These are phyloP conservation scores for Termitomyces sp. DNA, from an alignment of 768 basidiomycete genomes.

Conservation along the genomic window DNA sequence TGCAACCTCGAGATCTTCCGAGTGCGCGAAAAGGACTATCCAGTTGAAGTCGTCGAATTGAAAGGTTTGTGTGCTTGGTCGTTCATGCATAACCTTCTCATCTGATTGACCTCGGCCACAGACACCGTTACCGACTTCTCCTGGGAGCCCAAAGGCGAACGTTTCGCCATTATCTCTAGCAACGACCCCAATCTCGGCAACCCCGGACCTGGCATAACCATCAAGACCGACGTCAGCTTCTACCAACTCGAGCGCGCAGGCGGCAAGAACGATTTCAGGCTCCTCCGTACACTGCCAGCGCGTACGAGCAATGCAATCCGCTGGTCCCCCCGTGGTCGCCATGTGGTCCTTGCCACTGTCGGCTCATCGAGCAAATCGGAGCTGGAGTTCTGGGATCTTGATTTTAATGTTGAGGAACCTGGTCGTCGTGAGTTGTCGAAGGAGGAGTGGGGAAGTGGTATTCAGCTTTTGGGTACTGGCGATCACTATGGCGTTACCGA, in stretches of 20 bases:
- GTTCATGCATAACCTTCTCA: neutral
- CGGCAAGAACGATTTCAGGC: slow-evolving; percentile 90
- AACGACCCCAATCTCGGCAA: slow-evolving; percentile 92
- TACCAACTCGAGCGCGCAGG: slow-evolving; percentile 88
- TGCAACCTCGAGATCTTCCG: slow-evolving; percentile 98
- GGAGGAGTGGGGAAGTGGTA: slow-evolving; percentile 82
- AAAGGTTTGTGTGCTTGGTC: slow-evolving; percentile 58
- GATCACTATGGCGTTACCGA: slow-evolving; percentile 99
- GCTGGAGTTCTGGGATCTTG: slow-evolving; percentile 98
- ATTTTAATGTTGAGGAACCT: slow-evolving; percentile 71
- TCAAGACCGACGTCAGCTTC: slow-evolving; percentile 95
- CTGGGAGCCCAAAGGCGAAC: slow-evolving; percentile 97
- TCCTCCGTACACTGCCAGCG: slow-evolving; percentile 74
- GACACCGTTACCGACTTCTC: slow-evolving; percentile 95
- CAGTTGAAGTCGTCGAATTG: slow-evolving; percentile 95
- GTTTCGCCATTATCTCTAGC: slow-evolving; percentile 94
- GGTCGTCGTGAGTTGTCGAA: slow-evolving; percentile 47
- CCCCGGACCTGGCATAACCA: slow-evolving; percentile 85
- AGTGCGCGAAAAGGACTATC: slow-evolving; percentile 94
- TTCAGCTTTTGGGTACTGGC: slow-evolving; percentile 79
- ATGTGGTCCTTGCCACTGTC: slow-evolving; percentile 93
- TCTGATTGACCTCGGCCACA: slow-evolving; percentile 25
- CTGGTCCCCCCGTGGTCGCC: slow-evolving; percentile 96
- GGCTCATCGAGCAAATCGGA: slow-evolving; percentile 95
- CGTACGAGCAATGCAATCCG: slow-evolving; percentile 92